Evolutionary conservation across 306 rosid species (phyloP), one percentile per base, ranked within the genome.

Genomic region (Rosa multiflora): DNA sequence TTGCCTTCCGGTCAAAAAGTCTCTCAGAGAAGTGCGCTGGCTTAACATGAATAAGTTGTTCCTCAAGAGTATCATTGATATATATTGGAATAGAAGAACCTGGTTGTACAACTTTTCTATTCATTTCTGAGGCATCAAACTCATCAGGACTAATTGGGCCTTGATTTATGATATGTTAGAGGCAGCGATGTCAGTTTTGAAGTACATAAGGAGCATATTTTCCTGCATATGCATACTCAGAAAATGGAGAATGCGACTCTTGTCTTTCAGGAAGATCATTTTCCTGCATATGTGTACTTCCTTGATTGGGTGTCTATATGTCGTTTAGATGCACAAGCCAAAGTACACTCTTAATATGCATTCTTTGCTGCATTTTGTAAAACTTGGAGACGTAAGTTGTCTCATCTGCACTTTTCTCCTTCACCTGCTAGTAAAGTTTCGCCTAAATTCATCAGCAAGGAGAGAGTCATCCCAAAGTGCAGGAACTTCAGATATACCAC

Each of bases 101-200:
- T 29, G 99, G 93, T 79, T 85, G 87, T 68, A 91, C 91, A 83
- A 73, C 82, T 67, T 80, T 87, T 86, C 78, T 84, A 74, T 79
- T 84, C 85, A 73, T 58, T 21, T 83, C 82, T 20, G 79, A 68
- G 72, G 77, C 80, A 84, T 67, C 75, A 82, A 77, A 74, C 73
- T 84, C 89, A 75, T 86, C 88, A 52, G 79, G 77, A 82, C 77
- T 83, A 53, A 70, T 63, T 82, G 87, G 80, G 67, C 97, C 92
- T 78, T 70, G 86, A 84, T 82, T 76, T 83, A 73, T 72, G 85
- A 88, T 85, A 92, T 53, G 73, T 37, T 64, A 92, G 89, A 64
- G 98, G 94, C 75, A 91, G 88, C 15, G 96, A 95, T 72, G 97
- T 88, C 84, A 95, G 84, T 95, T 95, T 82, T 95, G 92, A 75